phyloP scores from a whole-genome alignment of 2,329 filamentous ascomycete genomes.

The Arthroderma sp. region DNA sequence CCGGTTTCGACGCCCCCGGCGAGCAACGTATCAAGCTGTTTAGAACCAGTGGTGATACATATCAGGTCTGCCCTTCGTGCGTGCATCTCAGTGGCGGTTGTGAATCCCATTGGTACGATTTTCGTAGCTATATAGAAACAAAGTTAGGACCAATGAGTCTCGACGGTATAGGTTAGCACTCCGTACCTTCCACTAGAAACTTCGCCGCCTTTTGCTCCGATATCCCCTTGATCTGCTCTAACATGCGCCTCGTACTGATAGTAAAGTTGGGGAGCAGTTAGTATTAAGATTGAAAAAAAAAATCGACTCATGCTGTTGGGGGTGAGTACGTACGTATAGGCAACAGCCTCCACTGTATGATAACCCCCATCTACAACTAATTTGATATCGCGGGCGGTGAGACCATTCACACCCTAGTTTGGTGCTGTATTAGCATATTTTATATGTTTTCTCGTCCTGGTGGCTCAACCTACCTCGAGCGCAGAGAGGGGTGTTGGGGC shows the following conservation, averaged over 20 bases:
- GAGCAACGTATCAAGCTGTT: conserved; percentile 87
- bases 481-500: conserved; percentile 81
- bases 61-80: conserved; percentile 92
- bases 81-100: conserved; percentile 98
- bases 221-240: conserved; percentile 96
- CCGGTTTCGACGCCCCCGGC: conserved; percentile 94
- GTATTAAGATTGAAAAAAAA: neutral
- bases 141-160: neutral
- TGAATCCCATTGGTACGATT: conserved; percentile 96
- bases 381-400: conserved; percentile 94
- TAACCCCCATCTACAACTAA: conserved; percentile 82
- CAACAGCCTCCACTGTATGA: conserved; percentile 90
- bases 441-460: neutral
- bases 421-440: neutral
- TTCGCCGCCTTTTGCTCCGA: conserved; percentile 94
- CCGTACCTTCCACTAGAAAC: conserved; percentile 68
- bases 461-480: conserved; percentile 56
- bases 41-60: conserved; percentile 94
- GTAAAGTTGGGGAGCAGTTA: neutral
- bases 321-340: conserved; percentile 57
- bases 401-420: conserved; percentile 63
- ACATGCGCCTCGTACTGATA: conserved; percentile 49
- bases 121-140: conserved; percentile 56
- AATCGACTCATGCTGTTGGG: neutral
- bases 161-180: too few relatives aligned